Evolutionary conservation across 2,329 filamentous ascomycete species (phyloP).

Genomic region (Colletotrichum sp.): DNA sequence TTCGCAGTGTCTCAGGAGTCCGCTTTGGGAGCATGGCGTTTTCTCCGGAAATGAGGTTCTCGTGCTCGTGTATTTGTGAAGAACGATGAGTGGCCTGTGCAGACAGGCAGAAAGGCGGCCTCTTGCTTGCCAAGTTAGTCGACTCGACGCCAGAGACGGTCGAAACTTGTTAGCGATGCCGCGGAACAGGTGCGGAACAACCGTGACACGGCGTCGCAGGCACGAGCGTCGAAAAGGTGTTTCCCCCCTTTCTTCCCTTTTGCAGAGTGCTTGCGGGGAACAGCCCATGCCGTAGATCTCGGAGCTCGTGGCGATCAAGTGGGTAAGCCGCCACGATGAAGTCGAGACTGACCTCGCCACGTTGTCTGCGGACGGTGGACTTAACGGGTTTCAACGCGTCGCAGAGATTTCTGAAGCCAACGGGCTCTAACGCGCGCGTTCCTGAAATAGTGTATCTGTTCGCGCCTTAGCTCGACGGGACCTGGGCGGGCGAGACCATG

Average conservation of each 20-base stretch:
- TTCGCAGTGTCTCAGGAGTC: slow-evolving; percentile 1
- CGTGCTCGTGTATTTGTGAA: background rate
- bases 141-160: background rate
- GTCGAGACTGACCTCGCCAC: slow-evolving; percentile 8
- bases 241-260: background rate
- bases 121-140: background rate
- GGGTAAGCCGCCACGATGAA: background rate
- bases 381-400: background rate
- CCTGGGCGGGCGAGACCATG: background rate
- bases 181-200: background rate
- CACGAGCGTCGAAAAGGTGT: background rate
- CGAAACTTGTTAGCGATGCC: background rate
- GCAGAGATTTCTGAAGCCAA: background rate
- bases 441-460: slow-evolving; percentile 12
- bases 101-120: background rate
- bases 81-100: background rate
- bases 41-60: slow-evolving; percentile 9
- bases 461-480: background rate
- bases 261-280: background rate
- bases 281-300: slow-evolving; percentile 16
- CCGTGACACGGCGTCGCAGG: background rate
- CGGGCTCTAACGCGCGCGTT: background rate
- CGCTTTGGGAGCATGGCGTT: slow-evolving; percentile 4
- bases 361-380: background rate
- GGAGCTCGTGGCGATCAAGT: slow-evolving; percentile 15